Percentiles rank a stretch among this genome's conserved stretches.
phyloP scores from a whole-genome alignment of 2,329 filamentous ascomycete species.

The Ophiocordyceps australis region DNA sequence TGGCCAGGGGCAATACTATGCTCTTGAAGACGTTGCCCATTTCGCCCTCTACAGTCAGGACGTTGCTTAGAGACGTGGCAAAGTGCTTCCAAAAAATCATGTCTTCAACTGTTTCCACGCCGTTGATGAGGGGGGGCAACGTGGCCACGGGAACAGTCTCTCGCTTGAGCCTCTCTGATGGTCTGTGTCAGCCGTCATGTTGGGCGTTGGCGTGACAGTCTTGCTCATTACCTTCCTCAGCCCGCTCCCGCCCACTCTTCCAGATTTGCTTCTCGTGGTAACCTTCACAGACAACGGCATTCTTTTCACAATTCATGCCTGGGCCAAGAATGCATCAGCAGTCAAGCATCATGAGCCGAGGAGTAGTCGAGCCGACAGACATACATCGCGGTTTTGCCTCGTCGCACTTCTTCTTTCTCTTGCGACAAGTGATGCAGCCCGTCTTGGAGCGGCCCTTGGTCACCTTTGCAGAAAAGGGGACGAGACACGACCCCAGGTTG shows the following conservation, averaged over 20 bases:
- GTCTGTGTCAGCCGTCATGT: constrained; percentile 3
- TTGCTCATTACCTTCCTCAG: constrained; percentile 40
- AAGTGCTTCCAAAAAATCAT: constrained; percentile 72
- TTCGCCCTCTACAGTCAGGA: constrained; percentile 68
- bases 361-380: constrained; percentile 1
- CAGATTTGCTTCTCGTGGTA: constrained; percentile 77
- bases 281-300: constrained; percentile 78
- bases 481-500: constrained; percentile 39
- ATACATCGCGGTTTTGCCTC: constrained; percentile 48
- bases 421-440: constrained; percentile 48
- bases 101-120: constrained; percentile 65
- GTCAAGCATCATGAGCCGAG: background rate
- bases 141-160: constrained; percentile 33
- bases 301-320: constrained; percentile 86
- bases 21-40: constrained; percentile 73
- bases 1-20: constrained; percentile 65
- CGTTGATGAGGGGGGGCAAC: constrained; percentile 53
- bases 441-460: constrained; percentile 62
- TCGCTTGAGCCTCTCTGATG: constrained; percentile 28
- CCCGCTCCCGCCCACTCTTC: constrained; percentile 67
- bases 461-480: constrained; percentile 48
- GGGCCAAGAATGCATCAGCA: constrained; percentile 1
- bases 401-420: constrained; percentile 56
- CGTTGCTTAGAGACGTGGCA: constrained; percentile 57
- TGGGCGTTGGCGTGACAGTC: background rate